Evolutionary conservation across 768 basidiomycete species (phyloP).

Genomic region (Agaricus blazei): DNA sequence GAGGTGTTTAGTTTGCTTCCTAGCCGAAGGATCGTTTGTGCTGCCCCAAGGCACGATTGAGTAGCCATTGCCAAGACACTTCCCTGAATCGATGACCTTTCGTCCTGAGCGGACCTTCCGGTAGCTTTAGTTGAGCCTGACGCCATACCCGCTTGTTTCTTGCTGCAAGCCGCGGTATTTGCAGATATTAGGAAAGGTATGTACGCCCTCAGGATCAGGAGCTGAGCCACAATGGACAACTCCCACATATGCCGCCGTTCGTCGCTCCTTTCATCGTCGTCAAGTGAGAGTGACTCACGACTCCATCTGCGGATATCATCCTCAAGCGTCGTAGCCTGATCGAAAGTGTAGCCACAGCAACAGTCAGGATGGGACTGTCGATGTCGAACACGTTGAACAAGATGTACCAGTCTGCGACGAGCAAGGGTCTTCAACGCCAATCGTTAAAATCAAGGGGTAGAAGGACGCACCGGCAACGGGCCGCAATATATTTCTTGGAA

Average conservation of each 20-base stretch:
- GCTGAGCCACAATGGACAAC: conserved; percentile 53
- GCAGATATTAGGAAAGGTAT: conserved; percentile 49
- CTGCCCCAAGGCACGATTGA: conserved; percentile 57
- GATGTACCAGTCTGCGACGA: conserved; percentile 46
- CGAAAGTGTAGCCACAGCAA: conserved; percentile 47
- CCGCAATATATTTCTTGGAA: conserved; percentile 2
- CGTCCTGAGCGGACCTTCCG: conserved; percentile 16
- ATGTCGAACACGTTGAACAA: conserved; percentile 58
- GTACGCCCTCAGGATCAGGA: conserved; percentile 59
- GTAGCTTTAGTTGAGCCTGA: background rate
- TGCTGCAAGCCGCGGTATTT: background rate
- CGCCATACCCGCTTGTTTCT: background rate
- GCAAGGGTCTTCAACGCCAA: background rate
- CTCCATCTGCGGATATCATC: conserved; percentile 49
- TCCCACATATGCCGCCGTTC: conserved; percentile 25
- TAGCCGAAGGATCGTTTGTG: conserved; percentile 57
- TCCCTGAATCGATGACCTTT: conserved; percentile 28
- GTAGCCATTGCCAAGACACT: conserved; percentile 32
- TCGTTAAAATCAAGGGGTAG: background rate
- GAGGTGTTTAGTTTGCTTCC: conserved; percentile 21
- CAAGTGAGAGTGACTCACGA: conserved; percentile 43
- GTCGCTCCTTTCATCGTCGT: conserved; percentile 32
- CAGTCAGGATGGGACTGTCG: conserved; percentile 37
- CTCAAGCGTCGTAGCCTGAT: conserved; percentile 57
- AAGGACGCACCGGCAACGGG: conserved; percentile 16